A percentile compares a stretch with the other conserved stretches of the same genome.
phyloP scores from a whole-genome alignment of 805 yeast species.

The Jamesozyma lodderae region DNA sequence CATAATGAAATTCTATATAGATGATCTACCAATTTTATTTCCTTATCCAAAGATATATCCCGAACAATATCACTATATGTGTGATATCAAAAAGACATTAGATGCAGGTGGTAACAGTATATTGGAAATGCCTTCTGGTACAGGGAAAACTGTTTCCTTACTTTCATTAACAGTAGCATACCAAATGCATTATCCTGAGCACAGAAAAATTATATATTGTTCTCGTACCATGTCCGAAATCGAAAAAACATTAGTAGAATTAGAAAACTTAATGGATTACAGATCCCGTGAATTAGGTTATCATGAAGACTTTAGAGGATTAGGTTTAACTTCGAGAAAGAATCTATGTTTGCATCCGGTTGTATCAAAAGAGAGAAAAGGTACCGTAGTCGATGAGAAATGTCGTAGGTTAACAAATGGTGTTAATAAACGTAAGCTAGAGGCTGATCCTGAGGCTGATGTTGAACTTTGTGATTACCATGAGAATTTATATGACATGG shows the following conservation, averaged over 20 bases:
- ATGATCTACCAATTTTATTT: slow-evolving; percentile 89
- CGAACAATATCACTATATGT: slow-evolving; percentile 96
- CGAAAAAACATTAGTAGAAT: slow-evolving; percentile 90
- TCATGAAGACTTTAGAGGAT: slow-evolving; percentile 84
- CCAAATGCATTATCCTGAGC: slow-evolving; percentile 91
- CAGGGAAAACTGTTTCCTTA: slow-evolving; percentile 93
- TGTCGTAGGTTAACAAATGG: slow-evolving; percentile 95
- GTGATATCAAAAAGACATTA: slow-evolving; percentile 83
- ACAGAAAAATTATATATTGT: slow-evolving; percentile 83
- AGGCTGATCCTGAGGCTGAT: slow-evolving; percentile 48
- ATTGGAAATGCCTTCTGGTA: slow-evolving; percentile 98
- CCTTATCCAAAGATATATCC: slow-evolving; percentile 97
- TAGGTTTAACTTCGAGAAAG: slow-evolving; percentile 91
- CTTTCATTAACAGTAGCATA: slow-evolving; percentile 89
- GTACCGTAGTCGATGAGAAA: slow-evolving; percentile 88
- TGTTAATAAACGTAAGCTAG: slow-evolving; percentile 58
- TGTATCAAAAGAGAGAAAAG: slow-evolving; percentile 81
- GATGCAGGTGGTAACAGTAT: slow-evolving; percentile 97
- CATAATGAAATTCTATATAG: slow-evolving; percentile 68
- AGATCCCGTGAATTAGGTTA: slow-evolving; percentile 76
- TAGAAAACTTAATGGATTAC: slow-evolving; percentile 79
- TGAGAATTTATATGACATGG: slow-evolving; percentile 77
- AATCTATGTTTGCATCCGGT: slow-evolving; percentile 87
- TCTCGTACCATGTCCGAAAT: slow-evolving; percentile 99
- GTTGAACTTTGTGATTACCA: slow-evolving; percentile 73